Conservation (phyloP, 306 rosid species). For the Trichosanthes truncata region DNA sequence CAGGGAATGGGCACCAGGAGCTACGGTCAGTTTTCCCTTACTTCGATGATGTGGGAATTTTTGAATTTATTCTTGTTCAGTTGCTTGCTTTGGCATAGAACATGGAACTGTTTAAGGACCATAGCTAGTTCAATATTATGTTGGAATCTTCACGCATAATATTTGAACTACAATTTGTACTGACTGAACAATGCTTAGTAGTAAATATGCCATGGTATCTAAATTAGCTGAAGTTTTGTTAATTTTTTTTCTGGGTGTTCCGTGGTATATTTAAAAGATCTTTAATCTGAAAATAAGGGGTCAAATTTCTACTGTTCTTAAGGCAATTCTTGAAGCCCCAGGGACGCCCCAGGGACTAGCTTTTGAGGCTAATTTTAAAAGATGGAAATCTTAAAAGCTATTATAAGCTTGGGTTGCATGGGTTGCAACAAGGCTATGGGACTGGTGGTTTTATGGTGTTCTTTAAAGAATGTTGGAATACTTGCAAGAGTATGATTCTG, state of each 20-base stretch:
- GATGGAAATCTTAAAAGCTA: not conserved
- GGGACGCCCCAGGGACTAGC: no score
- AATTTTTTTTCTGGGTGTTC: not conserved
- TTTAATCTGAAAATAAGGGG: not conserved
- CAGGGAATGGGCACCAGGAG: slow-evolving; percentile 99
- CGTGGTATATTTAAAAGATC: not conserved
- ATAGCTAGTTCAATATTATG: not conserved
- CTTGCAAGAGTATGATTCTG: not conserved
- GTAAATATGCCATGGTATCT: not conserved
- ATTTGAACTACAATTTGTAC: not conserved
- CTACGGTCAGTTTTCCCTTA: slow-evolving; percentile 50
- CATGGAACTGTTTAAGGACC: not conserved
- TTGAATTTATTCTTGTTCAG: not conserved
- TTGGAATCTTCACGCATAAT: not conserved
- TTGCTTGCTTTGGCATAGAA: not conserved
- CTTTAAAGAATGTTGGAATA: not conserved
- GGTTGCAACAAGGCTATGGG: not conserved
- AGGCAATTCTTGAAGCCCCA: no score
- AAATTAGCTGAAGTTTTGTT: not conserved
- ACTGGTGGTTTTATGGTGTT: not conserved
- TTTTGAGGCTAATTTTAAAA: no score
- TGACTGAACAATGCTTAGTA: not conserved
- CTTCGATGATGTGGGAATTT: not conserved
- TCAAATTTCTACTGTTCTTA: no score
- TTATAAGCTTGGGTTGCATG: not conserved